These are phyloP conservation scores for Dinochytrium kinnereticum DNA, from an alignment of 371 early-diverging fungal species.

Conservation along the genomic window DNA sequence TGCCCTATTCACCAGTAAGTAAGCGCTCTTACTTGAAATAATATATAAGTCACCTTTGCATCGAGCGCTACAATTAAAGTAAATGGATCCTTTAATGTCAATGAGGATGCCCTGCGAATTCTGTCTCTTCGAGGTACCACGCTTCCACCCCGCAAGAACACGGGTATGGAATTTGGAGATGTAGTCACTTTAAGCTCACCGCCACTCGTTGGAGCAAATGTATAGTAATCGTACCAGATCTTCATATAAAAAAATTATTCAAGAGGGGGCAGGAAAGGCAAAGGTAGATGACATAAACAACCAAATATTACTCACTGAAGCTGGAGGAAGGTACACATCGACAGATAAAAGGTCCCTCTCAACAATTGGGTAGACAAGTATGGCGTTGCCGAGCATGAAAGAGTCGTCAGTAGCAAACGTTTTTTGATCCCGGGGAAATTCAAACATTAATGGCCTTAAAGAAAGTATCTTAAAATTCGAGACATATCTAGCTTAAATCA, in stretches of 20 bases:
- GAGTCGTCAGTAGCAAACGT: conserved; percentile 80
- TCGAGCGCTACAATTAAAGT: conserved; percentile 86
- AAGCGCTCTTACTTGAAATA: not conserved
- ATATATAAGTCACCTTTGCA: conserved; percentile 18
- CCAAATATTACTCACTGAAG: conserved; percentile 32
- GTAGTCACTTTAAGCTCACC: conserved; percentile 64
- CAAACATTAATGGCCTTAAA: conserved; percentile 77
- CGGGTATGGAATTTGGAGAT: conserved; percentile 78
- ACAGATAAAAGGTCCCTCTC: conserved; percentile 58
- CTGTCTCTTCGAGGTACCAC: conserved; percentile 89
- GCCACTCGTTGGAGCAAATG: conserved; percentile 48
- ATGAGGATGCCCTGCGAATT: conserved; percentile 78
- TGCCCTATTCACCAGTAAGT: conserved; percentile 48
- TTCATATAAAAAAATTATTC: conserved; percentile 21
- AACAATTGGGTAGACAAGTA: conserved; percentile 80
- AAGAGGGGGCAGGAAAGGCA: conserved; percentile 1
- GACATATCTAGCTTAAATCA: too few species aligned
- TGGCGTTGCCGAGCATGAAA: conserved; percentile 78
- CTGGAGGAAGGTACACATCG: conserved; percentile 72
- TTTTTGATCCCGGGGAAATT: conserved; percentile 76
- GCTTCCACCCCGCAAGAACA: conserved; percentile 84
- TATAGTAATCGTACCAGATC: conserved; percentile 81
- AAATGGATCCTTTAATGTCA: conserved; percentile 87
- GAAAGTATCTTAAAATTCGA: too few species aligned
- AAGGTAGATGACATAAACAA: too few species aligned